A percentile compares a stretch with the other conserved stretches of the same genome.
Evolutionary conservation across 1,284 basidiomycete genomes (phyloP).

Genomic region (Tilletia setariae): DNA sequence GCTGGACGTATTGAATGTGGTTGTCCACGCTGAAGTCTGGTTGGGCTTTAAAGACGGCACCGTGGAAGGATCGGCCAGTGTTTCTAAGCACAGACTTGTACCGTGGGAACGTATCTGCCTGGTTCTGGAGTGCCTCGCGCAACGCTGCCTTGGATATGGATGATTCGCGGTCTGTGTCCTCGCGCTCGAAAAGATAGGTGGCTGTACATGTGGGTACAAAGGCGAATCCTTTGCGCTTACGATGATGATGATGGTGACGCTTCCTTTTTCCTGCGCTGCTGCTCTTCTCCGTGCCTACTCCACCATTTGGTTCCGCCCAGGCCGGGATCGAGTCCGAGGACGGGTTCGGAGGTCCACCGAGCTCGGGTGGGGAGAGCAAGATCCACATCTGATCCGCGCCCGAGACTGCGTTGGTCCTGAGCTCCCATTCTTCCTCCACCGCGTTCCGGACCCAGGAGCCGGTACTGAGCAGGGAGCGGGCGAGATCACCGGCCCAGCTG

Average conservation of each 20-base stretch:
- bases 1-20: constrained; percentile 28
- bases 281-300: too few species aligned
- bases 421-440: constrained; percentile 1
- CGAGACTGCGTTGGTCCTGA: background rate
- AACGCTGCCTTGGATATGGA: constrained; percentile 27
- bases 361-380: constrained; percentile 4
- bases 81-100: constrained; percentile 42
- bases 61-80: constrained; percentile 37
- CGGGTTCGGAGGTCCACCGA: background rate
- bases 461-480: background rate
- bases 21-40: constrained; percentile 31
- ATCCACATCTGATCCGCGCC: constrained; percentile 9
- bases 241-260: constrained; percentile 42
- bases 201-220: constrained; percentile 50
- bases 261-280: constrained; percentile 19
- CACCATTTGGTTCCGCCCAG: too few species aligned
- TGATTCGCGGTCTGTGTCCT: too few species aligned
- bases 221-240: constrained; percentile 27
- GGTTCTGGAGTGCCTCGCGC: constrained; percentile 26
- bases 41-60: constrained; percentile 37
- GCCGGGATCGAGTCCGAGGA: background rate
- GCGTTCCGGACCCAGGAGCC: constrained; percentile 7
- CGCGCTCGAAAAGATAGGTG: constrained; percentile 35
- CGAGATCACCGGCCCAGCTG: background rate
- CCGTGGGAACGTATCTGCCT: constrained; percentile 41